A percentile compares a stretch with the other conserved stretches of the same genome.
Conservation (phyloP, 768 basidiomycete genomes). For the Russula griseocarnosa region DNA sequence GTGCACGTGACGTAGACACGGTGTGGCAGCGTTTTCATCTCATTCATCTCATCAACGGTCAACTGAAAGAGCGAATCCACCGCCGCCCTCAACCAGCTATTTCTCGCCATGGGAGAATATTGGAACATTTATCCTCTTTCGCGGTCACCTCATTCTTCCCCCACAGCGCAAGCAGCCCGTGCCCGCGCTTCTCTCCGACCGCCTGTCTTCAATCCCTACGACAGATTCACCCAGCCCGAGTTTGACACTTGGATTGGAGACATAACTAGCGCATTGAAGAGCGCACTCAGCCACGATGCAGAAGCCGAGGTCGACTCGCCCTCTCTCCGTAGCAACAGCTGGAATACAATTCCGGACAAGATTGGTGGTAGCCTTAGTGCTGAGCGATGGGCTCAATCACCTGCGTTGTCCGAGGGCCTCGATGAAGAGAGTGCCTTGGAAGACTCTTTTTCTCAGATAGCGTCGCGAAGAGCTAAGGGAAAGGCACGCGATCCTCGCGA, state of each 20-base stretch:
- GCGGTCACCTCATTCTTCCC: constrained; percentile 7
- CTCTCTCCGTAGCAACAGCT: constrained; percentile 2
- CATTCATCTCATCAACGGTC: not conserved
- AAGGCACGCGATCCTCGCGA: constrained; percentile 61
- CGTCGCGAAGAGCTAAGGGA: constrained; percentile 46
- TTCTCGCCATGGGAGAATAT: constrained; percentile 14
- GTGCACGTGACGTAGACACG: constrained; percentile 20
- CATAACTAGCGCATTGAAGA: constrained; percentile 53
- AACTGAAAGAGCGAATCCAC: not conserved
- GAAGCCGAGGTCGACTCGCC: constrained; percentile 24
- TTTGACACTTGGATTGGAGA: constrained; percentile 70
- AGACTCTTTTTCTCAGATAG: constrained; percentile 56
- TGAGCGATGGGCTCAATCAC: constrained; percentile 17
- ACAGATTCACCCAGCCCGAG: constrained; percentile 62
- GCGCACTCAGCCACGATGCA: constrained; percentile 51
- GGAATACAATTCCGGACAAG: constrained; percentile 17
- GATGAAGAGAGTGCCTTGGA: constrained; percentile 39
- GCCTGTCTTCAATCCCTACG: constrained; percentile 67
- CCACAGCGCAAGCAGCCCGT: constrained; percentile 2
- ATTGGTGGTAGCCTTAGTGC: constrained; percentile 23
- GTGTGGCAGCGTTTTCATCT: not conserved
- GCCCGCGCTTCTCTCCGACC: constrained; percentile 35
- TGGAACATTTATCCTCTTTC: constrained; percentile 10
- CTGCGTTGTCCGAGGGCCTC: constrained; percentile 31
- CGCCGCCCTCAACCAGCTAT: not conserved